Base-by-base conservation (phyloP, 1,284 basidiomycete genomes). In the Ceratobasidium sp. region DNA sequence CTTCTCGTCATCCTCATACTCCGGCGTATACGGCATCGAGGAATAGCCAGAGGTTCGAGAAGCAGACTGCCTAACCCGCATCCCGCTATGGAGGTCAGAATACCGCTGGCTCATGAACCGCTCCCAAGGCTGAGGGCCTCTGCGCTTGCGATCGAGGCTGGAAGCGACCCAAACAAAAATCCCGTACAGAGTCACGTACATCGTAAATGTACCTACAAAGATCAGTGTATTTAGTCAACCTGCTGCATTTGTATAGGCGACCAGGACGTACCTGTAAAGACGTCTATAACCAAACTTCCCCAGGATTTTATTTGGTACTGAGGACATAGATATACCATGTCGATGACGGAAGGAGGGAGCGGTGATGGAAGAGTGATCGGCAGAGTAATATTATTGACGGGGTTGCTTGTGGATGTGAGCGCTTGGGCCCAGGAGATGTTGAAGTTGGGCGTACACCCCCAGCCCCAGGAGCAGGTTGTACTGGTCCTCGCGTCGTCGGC, bases 341-440 rank as follows among this genome's bases (percentile, higher is more conserved):
- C 56, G 28, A 72, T 33, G 1, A 72, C 70, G 13, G 70, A 60
- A 61, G 70, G 26, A n/a, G 39, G 20, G 33, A 49, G n/a, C 28
- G 33, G 60, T 23, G 58, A n/a, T 28, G 49, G 20, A 33, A 33
- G 33, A 4, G 33, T 4, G 33, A 2, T 33, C 33, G 33, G 33
- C 33, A 33, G 33, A 33, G 33, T 33, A 4, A 33, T 33, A 33
- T 68, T 68, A 13, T 60, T 67, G 39, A 77, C 23, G 7, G 73
- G 42, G 20, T 40, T 13, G 42, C 51, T 49, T 12, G 63, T 55
- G 10, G 73, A 51, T 2, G 64, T 46, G 23, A 77, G 20, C 40
- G 39, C 63, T 33, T 77, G 20, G 2, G 73, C 73, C 73, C 73
- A 77, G n/a, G 73, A 56, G 20, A 51, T 67, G 26, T 77, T 67